These are phyloP conservation scores for Phytophthora fragariae DNA, from an alignment of 352 stramenopile genomes.

Conservation along the genomic window DNA sequence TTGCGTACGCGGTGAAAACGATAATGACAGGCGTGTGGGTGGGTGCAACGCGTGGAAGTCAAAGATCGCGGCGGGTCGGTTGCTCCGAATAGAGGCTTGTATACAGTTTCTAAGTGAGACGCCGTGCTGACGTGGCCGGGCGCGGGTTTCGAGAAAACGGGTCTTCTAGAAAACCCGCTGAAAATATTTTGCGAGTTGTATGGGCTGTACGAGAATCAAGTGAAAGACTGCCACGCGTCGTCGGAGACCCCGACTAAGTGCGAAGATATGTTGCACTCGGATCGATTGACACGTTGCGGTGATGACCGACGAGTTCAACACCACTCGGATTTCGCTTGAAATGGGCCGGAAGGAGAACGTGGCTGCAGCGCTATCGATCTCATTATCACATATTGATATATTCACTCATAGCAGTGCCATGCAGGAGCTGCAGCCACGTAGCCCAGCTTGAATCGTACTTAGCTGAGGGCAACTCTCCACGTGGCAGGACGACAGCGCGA, in stretches of 20 bases:
- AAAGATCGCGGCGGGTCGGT: constrained; percentile 24
- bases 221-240: constrained; percentile 44
- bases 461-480: constrained; percentile 33
- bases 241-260: constrained; percentile 22
- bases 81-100: constrained; percentile 34
- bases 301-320: neutral
- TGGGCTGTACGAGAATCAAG: constrained; percentile 32
- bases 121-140: constrained; percentile 42
- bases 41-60: constrained; percentile 31
- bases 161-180: constrained; percentile 34
- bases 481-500: constrained; percentile 30
- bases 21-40: constrained; percentile 51
- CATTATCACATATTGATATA: neutral
- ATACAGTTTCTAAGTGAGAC: constrained; percentile 34
- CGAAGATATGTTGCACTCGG: constrained; percentile 33
- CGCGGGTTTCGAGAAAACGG: constrained; percentile 30
- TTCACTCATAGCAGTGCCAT: neutral
- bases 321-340: constrained; percentile 3
- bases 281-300: neutral
- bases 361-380: neutral
- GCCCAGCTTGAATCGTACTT: constrained; percentile 31
- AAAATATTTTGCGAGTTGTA: constrained; percentile 15
- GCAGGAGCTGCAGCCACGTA: constrained; percentile 18
- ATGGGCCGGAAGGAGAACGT: constrained; percentile 19
- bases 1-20: constrained; percentile 46